These are phyloP conservation scores for Gaultheria prostrata DNA, from an alignment of 148 eudicot species.

Conservation along the genomic window DNA sequence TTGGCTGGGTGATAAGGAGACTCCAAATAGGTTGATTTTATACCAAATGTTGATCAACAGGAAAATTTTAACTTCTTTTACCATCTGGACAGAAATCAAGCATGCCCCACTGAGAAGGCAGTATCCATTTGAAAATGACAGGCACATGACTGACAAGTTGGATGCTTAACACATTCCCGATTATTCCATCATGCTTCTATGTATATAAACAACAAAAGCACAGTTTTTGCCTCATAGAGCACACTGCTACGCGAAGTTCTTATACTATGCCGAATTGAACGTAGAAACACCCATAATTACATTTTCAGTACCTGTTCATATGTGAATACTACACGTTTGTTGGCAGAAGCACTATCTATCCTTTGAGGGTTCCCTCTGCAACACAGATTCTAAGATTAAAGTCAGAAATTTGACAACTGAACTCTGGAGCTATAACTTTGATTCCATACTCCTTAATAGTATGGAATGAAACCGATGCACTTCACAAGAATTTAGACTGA, in stretches of 20 bases:
- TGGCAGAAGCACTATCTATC: conserved; percentile 77
- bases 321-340: conserved; percentile 80
- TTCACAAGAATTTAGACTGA: too few relatives aligned
- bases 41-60: neutral
- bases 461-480: neutral
- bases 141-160: neutral
- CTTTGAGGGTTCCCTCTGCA: conserved; percentile 93
- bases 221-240: neutral
- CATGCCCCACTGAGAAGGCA: neutral
- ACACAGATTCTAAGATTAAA: neutral
- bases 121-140: neutral
- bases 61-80: neutral
- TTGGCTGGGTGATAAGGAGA: neutral
- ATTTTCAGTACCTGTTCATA: conserved; percentile 78
- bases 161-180: neutral
- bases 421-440: neutral
- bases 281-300: neutral
- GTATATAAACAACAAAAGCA: neutral
- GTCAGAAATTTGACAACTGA: conserved; percentile 9
- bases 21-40: neutral
- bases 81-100: neutral
- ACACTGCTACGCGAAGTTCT: neutral
- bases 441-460: neutral
- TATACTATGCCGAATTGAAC: neutral
- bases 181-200: neutral